phyloP scores from a whole-genome alignment of 495 filamentous ascomycete species.

The Talaromyces thailandensis region DNA sequence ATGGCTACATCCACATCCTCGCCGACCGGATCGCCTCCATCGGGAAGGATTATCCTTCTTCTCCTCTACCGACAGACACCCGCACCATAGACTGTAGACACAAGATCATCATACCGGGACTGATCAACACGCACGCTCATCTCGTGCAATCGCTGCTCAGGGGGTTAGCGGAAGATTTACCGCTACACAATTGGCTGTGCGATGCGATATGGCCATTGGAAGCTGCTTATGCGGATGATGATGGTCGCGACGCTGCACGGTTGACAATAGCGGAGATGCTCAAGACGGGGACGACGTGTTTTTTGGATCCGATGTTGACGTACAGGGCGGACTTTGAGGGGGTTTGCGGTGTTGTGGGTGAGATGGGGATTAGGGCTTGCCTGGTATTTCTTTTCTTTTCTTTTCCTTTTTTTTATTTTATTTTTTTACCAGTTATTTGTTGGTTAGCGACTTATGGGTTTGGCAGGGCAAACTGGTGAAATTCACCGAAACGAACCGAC shows the following conservation, averaged over 20 bases:
- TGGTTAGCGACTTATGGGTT: not conserved
- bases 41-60: slow-evolving; percentile 24
- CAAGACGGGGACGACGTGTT: slow-evolving; percentile 41
- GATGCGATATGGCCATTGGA: slow-evolving; percentile 41
- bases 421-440: not conserved
- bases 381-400: slow-evolving; percentile 16
- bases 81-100: slow-evolving; percentile 20
- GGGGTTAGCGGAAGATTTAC: slow-evolving; percentile 38
- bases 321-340: slow-evolving; percentile 38
- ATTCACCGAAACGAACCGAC: slow-evolving; percentile 21
- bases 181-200: slow-evolving; percentile 37
- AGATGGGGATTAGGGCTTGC: slow-evolving; percentile 40
- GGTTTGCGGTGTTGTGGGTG: slow-evolving; percentile 33
- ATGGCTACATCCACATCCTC: slow-evolving; percentile 34
- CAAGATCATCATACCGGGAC: slow-evolving; percentile 37
- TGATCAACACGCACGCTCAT: slow-evolving; percentile 43
- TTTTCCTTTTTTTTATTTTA: no score
- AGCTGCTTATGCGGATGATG: slow-evolving; percentile 31
- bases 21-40: slow-evolving; percentile 29
- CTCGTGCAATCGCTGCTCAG: slow-evolving; percentile 39
- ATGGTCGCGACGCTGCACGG: slow-evolving; percentile 38
- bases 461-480: slow-evolving; percentile 29
- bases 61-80: slow-evolving; percentile 1
- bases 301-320: slow-evolving; percentile 43
- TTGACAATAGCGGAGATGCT: slow-evolving; percentile 43